Base-by-base conservation (phyloP, 768 basidiomycete genomes). In the Rhizopogon roseolus region DNA sequence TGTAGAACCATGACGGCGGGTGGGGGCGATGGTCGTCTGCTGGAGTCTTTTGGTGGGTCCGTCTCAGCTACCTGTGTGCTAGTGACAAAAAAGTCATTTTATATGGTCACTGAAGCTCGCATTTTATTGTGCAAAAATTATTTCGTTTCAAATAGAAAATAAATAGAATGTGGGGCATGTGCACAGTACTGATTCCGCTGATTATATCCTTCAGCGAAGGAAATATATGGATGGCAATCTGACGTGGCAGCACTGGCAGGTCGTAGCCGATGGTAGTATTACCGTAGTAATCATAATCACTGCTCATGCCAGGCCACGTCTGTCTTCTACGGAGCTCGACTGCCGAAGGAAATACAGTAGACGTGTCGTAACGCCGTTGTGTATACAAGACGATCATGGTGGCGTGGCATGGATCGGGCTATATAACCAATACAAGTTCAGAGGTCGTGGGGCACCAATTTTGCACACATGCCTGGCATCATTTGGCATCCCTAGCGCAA, bases 1-100 rank as follows among this genome's bases (percentile, higher is more conserved):
- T 44, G 46, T 49, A 50, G 34, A 16, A 16, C 48, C 63, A 66
- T 63, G 49, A 28, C 6, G 42, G 10, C 32, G 7, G 42, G 5
- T 36, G 17, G 17, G 19, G 17, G 45, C n/a, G 40, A 14, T 16
- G 4, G 16, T 7, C 19, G 19, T 36, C 14, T 36, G 19, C 13
- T 36, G 19, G 37, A 34, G 37, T 29, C 3, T 14, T 34, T 34
- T 16, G 13, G 14, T 16, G 46, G 32, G 34, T 6, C 14, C 14
- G 22, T 14, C 14, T 48, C 22, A 14, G 37, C 17, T 34, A 36
- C 14, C 22, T 4, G 5, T 22, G 5, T 16, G 16, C 10, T 40
- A 17, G 17, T 19, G 11, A 10, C 17, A 19, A 14, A 6, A n/a
- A 19, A 19, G 22, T 9, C 5, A 32, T 22, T 48, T 48, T 48